phyloP scores from a whole-genome alignment of 139 green algal species.

The Chlamydomonas incerta region DNA sequence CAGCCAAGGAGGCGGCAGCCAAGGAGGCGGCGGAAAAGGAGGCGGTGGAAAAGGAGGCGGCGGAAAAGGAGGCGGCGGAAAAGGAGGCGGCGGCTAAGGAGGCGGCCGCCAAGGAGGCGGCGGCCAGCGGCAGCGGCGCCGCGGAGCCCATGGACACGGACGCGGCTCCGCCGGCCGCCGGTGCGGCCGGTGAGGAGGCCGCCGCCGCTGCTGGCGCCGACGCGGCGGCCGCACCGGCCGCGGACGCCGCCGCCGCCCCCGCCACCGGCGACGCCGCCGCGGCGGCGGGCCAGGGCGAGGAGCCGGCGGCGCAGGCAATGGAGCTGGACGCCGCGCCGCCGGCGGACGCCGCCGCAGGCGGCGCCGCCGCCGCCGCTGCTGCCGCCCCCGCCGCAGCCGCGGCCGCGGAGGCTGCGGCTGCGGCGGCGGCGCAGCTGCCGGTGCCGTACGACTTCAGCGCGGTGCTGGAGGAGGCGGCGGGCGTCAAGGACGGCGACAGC shows the following conservation, averaged over 20 bases:
- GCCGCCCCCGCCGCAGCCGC: slow-evolving; percentile 19
- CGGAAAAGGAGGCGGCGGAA: neutral
- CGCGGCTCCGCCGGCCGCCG: neutral
- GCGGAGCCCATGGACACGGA: slow-evolving; percentile 41
- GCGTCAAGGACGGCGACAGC: slow-evolving; percentile 30
- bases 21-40: neutral
- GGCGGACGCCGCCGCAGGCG: neutral
- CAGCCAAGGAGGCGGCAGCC: neutral
- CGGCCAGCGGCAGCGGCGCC: neutral
- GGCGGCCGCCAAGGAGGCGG: neutral
- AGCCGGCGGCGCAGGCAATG: slow-evolving; percentile 8
- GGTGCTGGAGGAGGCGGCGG: slow-evolving; percentile 20
- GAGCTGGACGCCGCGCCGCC: slow-evolving; percentile 3
- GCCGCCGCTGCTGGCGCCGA: neutral
- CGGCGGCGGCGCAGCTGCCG: neutral
- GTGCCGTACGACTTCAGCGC: slow-evolving; percentile 42
- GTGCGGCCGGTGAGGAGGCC: neutral
- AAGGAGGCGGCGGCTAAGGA: neutral
- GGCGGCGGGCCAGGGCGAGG: neutral
- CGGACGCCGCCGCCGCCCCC: neutral
- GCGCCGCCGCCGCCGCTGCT: neutral
- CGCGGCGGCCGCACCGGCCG: neutral
- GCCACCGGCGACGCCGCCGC: neutral
- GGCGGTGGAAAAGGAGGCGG: neutral
- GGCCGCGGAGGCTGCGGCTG: neutral